Percentiles rank a stretch among this genome's conserved stretches.
Evolutionary conservation across 768 basidiomycete species (phyloP).

Genomic region (Boletus barrowsii): DNA sequence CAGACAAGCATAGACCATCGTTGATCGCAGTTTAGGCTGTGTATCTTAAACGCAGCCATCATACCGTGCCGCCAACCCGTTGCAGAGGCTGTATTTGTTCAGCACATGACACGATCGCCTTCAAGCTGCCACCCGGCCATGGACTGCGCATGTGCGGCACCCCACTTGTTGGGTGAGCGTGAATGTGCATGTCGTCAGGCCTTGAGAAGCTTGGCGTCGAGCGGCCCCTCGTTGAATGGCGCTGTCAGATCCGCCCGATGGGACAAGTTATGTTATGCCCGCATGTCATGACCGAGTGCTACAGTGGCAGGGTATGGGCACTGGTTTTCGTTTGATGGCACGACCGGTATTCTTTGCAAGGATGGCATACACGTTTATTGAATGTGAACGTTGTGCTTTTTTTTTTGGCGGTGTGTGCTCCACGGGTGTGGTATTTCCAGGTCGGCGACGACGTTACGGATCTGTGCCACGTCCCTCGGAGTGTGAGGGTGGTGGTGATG

Average conservation of each 20-base stretch:
- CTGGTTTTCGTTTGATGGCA: slow-evolving; percentile 5
- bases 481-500: background rate
- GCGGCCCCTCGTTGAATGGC: background rate
- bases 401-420: slow-evolving; percentile 1
- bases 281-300: background rate
- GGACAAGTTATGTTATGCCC: background rate
- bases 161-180: slow-evolving; percentile 1
- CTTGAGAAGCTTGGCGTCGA: background rate
- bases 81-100: background rate
- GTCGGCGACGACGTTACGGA: background rate
- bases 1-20: background rate
- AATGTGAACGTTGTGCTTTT: background rate
- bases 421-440: background rate
- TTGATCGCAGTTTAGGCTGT: slow-evolving; percentile 16
- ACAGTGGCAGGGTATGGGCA: slow-evolving; percentile 5
- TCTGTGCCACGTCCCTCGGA: background rate
- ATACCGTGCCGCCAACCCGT: background rate
- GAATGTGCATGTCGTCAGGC: background rate
- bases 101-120: slow-evolving; percentile 11
- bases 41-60: background rate
- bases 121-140: slow-evolving; percentile 13
- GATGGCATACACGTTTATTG: slow-evolving; percentile 7
- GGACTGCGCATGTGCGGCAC: slow-evolving; percentile 1
- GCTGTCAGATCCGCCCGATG: slow-evolving; percentile 19
- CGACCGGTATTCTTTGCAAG: background rate